A percentile compares a stretch with the other conserved stretches of the same genome.
phyloP scores from a whole-genome alignment of 2,329 filamentous ascomycete genomes.

The Diplodia mutila region DNA sequence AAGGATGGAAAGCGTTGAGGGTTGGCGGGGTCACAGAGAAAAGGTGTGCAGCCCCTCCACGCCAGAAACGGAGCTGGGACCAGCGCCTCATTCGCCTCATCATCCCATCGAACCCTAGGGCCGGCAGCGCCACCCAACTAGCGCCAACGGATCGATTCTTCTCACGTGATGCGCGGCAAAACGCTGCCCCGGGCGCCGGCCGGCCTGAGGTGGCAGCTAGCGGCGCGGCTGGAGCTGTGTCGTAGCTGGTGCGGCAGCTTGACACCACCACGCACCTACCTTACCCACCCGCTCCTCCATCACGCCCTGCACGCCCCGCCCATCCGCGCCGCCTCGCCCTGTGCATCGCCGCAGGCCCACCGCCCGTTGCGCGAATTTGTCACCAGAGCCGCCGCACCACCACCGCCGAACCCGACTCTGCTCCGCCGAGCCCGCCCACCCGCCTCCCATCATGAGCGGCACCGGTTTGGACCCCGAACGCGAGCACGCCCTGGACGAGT shows the following conservation, averaged over 20 bases:
- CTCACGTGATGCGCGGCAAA: background rate
- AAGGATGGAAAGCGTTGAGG: slow-evolving; percentile 24
- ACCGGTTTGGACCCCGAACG: slow-evolving; percentile 52
- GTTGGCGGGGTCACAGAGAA: slow-evolving; percentile 23
- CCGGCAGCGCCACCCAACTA: no score
- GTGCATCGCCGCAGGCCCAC: background rate
- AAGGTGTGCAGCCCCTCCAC: slow-evolving; percentile 16
- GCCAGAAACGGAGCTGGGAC: slow-evolving; percentile 16
- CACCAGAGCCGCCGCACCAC: slow-evolving; percentile 7
- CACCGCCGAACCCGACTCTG: background rate
- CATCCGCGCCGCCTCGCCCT: background rate
- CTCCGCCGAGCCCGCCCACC: slow-evolving; percentile 7
- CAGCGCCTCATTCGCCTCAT: slow-evolving; percentile 6
- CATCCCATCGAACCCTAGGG: no score
- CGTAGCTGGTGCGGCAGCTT: slow-evolving; percentile 15
- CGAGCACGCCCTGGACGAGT: slow-evolving; percentile 56
- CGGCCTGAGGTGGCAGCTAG: background rate
- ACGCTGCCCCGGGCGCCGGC: slow-evolving; percentile 6
- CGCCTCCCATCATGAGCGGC: slow-evolving; percentile 38
- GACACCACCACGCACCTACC: slow-evolving; percentile 5
- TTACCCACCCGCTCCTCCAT: background rate
- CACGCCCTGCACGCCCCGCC: slow-evolving; percentile 2
- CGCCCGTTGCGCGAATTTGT: slow-evolving; percentile 21
- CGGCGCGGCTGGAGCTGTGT: slow-evolving; percentile 3
- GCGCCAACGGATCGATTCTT: background rate